These are phyloP conservation scores for Rubia peregrina DNA, from an alignment of 305 asterid species.

Conservation along the genomic window DNA sequence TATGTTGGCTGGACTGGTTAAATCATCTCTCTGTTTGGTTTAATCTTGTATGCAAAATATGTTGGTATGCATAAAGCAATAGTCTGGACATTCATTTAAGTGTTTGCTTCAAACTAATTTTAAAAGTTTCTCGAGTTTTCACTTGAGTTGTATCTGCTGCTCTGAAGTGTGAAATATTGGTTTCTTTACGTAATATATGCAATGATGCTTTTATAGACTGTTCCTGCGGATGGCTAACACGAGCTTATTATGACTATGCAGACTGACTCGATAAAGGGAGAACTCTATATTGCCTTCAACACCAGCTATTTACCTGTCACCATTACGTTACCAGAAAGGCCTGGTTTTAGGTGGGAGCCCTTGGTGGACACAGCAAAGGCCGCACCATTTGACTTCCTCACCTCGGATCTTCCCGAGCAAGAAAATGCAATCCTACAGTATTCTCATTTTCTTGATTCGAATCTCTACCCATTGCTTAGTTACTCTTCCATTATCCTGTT, in stretches of 20 bases:
- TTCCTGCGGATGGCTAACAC: neutral
- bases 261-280: slow-evolving; percentile 82
- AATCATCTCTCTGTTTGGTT: neutral
- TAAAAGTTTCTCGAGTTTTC: neutral
- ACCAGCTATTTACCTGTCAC: slow-evolving; percentile 69
- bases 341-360: slow-evolving; percentile 78
- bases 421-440: slow-evolving; percentile 52
- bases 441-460: slow-evolving; percentile 75
- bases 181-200: neutral
- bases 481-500: slow-evolving; percentile 74
- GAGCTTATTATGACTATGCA: slow-evolving; percentile 19
- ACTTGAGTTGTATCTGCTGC: neutral
- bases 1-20: neutral
- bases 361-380: slow-evolving; percentile 84
- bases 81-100: neutral
- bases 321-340: slow-evolving; percentile 63
- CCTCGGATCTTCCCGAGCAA: slow-evolving; percentile 40
- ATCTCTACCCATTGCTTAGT: slow-evolving; percentile 84
- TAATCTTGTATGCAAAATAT: neutral
- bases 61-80: neutral
- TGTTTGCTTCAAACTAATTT: slow-evolving; percentile 28
- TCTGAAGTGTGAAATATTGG: neutral
- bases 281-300: slow-evolving; percentile 71
- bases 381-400: slow-evolving; percentile 69
- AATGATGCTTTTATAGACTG: neutral